Evolutionary conservation across 2,329 filamentous ascomycete species (phyloP), one percentile per base, ranked within the genome.

Genomic region (Fusarium anguioides): DNA sequence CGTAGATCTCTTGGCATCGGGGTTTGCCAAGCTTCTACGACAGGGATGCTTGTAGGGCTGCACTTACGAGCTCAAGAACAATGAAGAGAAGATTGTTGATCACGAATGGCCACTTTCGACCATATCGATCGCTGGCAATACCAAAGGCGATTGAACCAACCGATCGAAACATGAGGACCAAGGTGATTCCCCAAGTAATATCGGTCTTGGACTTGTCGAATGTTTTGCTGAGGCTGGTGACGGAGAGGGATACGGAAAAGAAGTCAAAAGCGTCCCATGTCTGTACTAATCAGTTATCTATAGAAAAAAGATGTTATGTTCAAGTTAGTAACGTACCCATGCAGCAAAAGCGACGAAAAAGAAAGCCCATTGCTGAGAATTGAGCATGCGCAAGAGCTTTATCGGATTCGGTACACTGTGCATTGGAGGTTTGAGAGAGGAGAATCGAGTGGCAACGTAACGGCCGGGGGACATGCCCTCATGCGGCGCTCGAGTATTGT

Each of bases 31-130:
- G 45, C 15, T 36, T 18, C 42, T 26, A 12, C 6, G 23, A n/a
- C 31, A 52, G 31, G 48, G 23, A 12, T 58, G 3, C 14, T 21
- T 18, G 4, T 26, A 47, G 35, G 33, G 40, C 18, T 33, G 48
- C 31, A 75, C 81, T 78, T 72, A 89, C 90, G 72, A 94, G 82
- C 76, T 94, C 91, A 11, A 94, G 82, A 8, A 89, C 75, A 35
- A 92, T 89, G 59, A 94, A 88, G 20, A 94, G 81, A 21, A 92
- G 61, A 77, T 93, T 91, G 78, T 94, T 94, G 60, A 91, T 74
- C 15, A 94, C 84, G 80, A 94, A 93, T 2, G 91, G 91, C 89
- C 91, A 92, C 73, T 87, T 87, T 45, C 86, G 79, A 6, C 86
- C 86, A 65, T 86, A 88, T 33, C 84, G 80, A 76, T 88, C 86